A percentile compares a stretch with the other conserved stretches of the same genome.
These are phyloP conservation scores for Chaetomium olivaceum DNA, from an alignment of 2,329 filamentous ascomycete species.

Conservation along the genomic window DNA sequence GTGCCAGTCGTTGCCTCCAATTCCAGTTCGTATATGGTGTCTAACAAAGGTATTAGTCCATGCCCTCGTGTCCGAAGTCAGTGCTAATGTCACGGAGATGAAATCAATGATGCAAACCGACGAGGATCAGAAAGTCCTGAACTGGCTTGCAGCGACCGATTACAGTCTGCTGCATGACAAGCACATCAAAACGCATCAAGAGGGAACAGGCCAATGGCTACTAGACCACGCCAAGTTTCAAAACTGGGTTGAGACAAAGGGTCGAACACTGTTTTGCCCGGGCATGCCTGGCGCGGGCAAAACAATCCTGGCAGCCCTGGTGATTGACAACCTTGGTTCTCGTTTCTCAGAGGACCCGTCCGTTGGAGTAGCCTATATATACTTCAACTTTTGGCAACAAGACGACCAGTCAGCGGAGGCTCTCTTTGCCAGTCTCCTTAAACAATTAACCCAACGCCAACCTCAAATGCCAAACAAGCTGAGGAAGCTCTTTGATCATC, in stretches of 20 bases:
- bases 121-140: conserved; percentile 11
- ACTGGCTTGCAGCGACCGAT: conserved; percentile 17
- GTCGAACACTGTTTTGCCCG: conserved; percentile 44
- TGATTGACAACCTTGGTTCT: conserved; percentile 43
- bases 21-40: no score
- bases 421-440: conserved; percentile 41
- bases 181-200: conserved; percentile 38
- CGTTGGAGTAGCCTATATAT: conserved; percentile 48
- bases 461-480: background rate
- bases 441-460: conserved; percentile 39
- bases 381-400: conserved; percentile 45
- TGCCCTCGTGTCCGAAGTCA: no score
- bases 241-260: conserved; percentile 35
- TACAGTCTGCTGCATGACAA: conserved; percentile 43
- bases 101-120: background rate
- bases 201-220: conserved; percentile 49
- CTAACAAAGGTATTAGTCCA: no score
- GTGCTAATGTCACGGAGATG: background rate
- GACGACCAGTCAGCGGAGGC: conserved; percentile 40
- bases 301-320: conserved; percentile 46
- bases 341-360: conserved; percentile 28
- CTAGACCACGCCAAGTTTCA: conserved; percentile 42
- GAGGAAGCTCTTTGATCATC: background rate
- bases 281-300: conserved; percentile 53
- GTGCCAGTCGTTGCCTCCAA: no score